phyloP scores from a whole-genome alignment of 768 basidiomycete genomes.

The Suillus bovinus region DNA sequence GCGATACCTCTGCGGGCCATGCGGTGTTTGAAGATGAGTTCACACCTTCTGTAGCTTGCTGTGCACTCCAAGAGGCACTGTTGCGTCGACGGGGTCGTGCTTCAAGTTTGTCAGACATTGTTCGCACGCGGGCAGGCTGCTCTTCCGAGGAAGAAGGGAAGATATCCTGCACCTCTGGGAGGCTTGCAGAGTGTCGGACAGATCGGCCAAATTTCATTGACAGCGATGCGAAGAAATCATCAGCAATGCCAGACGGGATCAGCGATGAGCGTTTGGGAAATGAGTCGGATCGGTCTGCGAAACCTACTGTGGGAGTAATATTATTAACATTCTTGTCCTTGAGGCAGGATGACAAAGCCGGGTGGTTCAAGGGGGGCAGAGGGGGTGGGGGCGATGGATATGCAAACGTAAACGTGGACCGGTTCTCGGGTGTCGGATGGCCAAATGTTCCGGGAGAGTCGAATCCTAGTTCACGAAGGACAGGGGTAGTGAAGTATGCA shows the following conservation, averaged over 20 bases:
- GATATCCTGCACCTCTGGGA: conserved; percentile 26
- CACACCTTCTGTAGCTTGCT: conserved; percentile 42
- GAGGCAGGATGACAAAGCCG: conserved; percentile 24
- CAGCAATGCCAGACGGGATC: conserved; percentile 10
- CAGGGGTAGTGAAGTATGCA: conserved; percentile 28
- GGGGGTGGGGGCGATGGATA: conserved; percentile 46
- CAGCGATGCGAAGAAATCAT: conserved; percentile 24
- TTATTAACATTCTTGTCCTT: conserved; percentile 13
- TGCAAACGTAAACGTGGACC: conserved; percentile 24
- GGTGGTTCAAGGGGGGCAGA: conserved; percentile 53
- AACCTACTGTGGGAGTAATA: conserved; percentile 9
- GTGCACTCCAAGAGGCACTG: conserved; percentile 60
- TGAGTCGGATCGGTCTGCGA: conserved; percentile 27
- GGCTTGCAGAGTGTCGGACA: conserved; percentile 29
- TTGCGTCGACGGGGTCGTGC: conserved; percentile 42
- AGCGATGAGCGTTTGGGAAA: conserved; percentile 19
- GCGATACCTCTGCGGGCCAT: conserved; percentile 62
- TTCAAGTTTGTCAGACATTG: conserved; percentile 38
- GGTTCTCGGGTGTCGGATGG: conserved; percentile 33
- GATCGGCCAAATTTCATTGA: conserved; percentile 28
- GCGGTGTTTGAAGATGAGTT: conserved; percentile 33
- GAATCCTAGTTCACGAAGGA: conserved; percentile 19
- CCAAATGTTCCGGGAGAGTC: conserved; percentile 47
- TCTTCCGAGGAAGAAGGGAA: conserved; percentile 18
- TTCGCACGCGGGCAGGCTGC: conserved; percentile 23